phyloP scores from a whole-genome alignment of 495 filamentous ascomycete genomes.

The Glutinoglossum americanum region DNA sequence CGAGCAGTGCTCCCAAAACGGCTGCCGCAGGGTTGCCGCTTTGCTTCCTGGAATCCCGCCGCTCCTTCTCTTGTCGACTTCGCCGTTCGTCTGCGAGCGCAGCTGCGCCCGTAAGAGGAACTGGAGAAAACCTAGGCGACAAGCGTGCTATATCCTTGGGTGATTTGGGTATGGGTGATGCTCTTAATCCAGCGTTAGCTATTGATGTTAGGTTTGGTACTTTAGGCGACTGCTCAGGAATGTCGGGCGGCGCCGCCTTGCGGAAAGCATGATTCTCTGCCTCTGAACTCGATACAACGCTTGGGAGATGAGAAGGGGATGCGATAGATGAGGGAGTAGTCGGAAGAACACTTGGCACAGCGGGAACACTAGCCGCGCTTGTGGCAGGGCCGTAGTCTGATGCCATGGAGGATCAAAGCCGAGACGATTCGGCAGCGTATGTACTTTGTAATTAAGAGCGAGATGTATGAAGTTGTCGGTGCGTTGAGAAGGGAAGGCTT shows the following conservation, averaged over 20 bases:
- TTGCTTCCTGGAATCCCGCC: constrained; percentile 3
- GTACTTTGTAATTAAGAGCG: neutral
- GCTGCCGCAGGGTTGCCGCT: constrained; percentile 13
- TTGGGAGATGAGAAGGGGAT: neutral
- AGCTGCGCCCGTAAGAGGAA: constrained; percentile 11
- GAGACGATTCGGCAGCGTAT: neutral
- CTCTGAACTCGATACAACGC: neutral
- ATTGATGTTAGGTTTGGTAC: neutral
- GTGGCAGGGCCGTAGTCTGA: neutral
- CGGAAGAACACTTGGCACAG: neutral
- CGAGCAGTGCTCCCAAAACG: constrained; percentile 9
- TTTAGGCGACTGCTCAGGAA: neutral
- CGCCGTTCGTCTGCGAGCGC: constrained; percentile 12
- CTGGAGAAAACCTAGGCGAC: constrained; percentile 10
- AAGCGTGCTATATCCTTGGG: constrained; percentile 6
- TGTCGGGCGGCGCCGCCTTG: neutral
- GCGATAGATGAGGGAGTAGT: constrained; percentile 1
- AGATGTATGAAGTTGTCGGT: neutral
- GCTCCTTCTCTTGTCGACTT: constrained; percentile 3
- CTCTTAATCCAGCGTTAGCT: neutral
- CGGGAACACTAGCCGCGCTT: neutral
- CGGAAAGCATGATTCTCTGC: neutral
- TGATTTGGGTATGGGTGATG: constrained; percentile 5
- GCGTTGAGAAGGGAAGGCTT: neutral
- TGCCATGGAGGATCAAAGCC: neutral